Conservation (phyloP, 2,329 filamentous ascomycete genomes). For the Fusarium tanahbumbuense region DNA sequence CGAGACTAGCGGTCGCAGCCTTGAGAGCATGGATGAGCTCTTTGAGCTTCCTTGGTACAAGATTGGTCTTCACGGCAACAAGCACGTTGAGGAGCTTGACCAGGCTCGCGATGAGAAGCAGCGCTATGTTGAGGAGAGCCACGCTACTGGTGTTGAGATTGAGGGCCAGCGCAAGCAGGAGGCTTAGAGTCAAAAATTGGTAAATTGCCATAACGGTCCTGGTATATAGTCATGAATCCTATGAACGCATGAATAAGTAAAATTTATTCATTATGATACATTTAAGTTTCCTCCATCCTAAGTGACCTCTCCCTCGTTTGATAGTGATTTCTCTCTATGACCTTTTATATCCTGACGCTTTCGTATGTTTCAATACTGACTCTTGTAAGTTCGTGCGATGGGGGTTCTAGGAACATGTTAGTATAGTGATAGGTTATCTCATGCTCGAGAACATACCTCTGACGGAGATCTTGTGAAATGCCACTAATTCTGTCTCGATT, state of each 20-base stretch:
- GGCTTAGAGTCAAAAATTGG: conserved; percentile 12
- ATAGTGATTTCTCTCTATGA: no score
- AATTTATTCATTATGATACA: neutral
- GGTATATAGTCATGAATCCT: conserved; percentile 21
- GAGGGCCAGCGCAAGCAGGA: conserved; percentile 49
- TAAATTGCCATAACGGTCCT: neutral
- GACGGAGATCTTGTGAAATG: neutral
- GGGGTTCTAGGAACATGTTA: neutral
- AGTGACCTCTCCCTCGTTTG: neutral
- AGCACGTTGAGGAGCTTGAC: conserved; percentile 62
- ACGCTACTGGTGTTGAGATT: conserved; percentile 50
- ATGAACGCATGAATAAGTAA: conserved; percentile 13
- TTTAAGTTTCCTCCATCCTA: neutral
- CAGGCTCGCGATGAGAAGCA: conserved; percentile 59
- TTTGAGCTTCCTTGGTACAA: conserved; percentile 80
- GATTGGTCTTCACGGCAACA: conserved; percentile 71
- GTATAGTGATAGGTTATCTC: neutral
- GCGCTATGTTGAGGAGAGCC: conserved; percentile 49
- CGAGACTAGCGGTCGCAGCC: conserved; percentile 73
- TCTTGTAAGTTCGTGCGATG: neutral
- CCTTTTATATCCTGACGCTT: accelerated
- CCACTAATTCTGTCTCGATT: neutral
- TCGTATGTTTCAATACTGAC: accelerated
- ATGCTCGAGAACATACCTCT: neutral
- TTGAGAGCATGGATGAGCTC: conserved; percentile 78